A percentile compares a stretch with the other conserved stretches of the same genome.
Conservation (phyloP, 352 stramenopile species). For the Blastocystis sp. region DNA sequence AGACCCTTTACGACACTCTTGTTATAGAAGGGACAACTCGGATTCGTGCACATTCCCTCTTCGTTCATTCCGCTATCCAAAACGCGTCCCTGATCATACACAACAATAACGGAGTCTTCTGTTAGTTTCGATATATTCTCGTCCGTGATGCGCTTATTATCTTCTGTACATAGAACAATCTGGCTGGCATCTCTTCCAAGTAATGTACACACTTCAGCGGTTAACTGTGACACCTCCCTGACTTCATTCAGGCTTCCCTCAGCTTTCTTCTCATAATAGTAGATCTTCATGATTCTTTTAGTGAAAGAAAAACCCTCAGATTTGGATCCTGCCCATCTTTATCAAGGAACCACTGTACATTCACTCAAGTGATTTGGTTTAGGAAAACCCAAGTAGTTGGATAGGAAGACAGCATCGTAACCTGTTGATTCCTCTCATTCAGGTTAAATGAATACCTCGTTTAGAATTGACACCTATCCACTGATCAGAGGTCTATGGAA, state of each 20-base stretch:
- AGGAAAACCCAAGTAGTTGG: too few relatives aligned
- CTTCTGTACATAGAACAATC: not conserved
- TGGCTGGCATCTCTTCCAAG: not conserved
- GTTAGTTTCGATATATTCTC: not conserved
- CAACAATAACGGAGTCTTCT: not conserved
- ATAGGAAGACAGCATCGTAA: too few relatives aligned
- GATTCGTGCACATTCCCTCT: conserved; percentile 3
- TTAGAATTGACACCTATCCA: too few relatives aligned
- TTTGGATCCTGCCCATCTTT: not conserved
- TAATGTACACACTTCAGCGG: not conserved
- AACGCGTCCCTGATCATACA: not conserved
- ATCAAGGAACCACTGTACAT: not conserved
- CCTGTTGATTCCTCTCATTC: too few relatives aligned
- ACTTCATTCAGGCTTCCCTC: not conserved
- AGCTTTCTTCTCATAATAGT: not conserved
- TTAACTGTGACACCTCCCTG: not conserved
- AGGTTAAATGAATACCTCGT: too few relatives aligned
- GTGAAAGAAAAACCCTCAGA: not conserved
- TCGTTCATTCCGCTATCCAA: conserved; percentile 31
- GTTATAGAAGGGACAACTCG: not conserved
- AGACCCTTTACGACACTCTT: not conserved
- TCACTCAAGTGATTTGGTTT: too few relatives aligned
- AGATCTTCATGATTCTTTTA: not conserved
- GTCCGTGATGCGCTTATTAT: not conserved
- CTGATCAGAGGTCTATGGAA: too few relatives aligned